Evolutionary conservation across 805 yeast genomes (phyloP).

Genomic region (Hanseniaspora nectarophila): DNA sequence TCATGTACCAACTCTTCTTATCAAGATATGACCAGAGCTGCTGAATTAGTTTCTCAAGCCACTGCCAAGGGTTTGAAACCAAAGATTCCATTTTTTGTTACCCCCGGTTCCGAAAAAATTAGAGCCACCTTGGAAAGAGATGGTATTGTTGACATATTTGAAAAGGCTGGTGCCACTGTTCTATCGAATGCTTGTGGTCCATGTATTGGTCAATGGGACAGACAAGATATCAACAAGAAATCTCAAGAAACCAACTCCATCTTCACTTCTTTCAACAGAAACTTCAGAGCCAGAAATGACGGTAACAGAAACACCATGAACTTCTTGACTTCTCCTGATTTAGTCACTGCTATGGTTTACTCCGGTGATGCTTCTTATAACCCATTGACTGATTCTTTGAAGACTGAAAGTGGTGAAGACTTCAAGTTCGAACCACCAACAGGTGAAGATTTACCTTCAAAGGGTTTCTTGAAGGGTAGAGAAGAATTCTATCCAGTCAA

Average conservation of each 20-base stretch:
- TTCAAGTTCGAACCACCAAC: slow-evolving; percentile 70
- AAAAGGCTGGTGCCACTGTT: slow-evolving; percentile 79
- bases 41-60: slow-evolving; percentile 80
- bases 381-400: slow-evolving; percentile 78
- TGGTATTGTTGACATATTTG: slow-evolving; percentile 71
- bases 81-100: slow-evolving; percentile 81
- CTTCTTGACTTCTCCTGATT: slow-evolving; percentile 95
- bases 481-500: slow-evolving; percentile 59
- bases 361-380: slow-evolving; percentile 87
- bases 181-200: slow-evolving; percentile 99
- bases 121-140: slow-evolving; percentile 95
- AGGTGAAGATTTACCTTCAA: slow-evolving; percentile 73
- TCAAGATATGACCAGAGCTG: slow-evolving; percentile 96
- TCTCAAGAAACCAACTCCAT: slow-evolving; percentile 70
- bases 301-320: slow-evolving; percentile 97
- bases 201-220: slow-evolving; percentile 99
- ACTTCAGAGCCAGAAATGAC: slow-evolving; percentile 94
- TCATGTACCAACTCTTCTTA: slow-evolving; percentile 97
- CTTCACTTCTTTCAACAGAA: slow-evolving; percentile 94
- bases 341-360: slow-evolving; percentile 93
- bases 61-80: slow-evolving; percentile 76
- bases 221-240: slow-evolving; percentile 59
- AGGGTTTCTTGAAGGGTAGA: slow-evolving; percentile 70
- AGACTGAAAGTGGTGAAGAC: slow-evolving; percentile 52
- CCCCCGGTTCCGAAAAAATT: slow-evolving; percentile 97